Evolutionary conservation across 257 asterid species (phyloP), one percentile per base, ranked within the genome.

Genomic region (Fraxinus americana): DNA sequence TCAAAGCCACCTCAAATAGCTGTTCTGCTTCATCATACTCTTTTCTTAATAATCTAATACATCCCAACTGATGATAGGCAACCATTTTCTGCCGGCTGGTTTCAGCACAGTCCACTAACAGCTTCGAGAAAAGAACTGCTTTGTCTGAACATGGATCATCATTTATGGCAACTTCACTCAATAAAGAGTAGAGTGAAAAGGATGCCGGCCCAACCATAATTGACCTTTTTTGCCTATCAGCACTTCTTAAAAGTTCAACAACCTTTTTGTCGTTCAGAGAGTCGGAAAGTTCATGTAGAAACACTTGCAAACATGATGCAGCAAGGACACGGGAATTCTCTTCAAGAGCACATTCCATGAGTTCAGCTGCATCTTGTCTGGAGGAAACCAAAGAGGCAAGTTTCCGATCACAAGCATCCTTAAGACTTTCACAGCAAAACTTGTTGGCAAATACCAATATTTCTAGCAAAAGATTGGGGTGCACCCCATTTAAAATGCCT

Each of bases 271-370:
- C 97, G 5, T 88, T 85, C 21, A 96, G 78, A 23, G 96, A 92
- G 36, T 89, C 89, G 0, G 96, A 97, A 70, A 96, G 96, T 69
- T 91, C 94, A 9, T 85, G 90, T 30, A 96, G 88, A 80, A 96
- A 91, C 69, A 86, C 95, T 83, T 96, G 98, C 84, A 96, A 84
- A 85, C 99, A 96, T 43, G 99, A 94, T 13, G 93, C 97, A 32
- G 97, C 98, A 57, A 96, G 85, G 19, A 91, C 91, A 3, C 96
- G 96, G 59, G 95, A 88, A 78, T 85, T 87, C 82, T 93, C 96
- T 81, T 92, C 98, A 27, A 94, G 91, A 68, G 99, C 97, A 74
- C 88, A 96, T 84, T 96, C 99, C 86, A 94, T 83, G 72, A 96
- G 90, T 67, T 93, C 98, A 25, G 88, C 78, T 0, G 99, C 99